Base-by-base conservation (phyloP, 2,329 filamentous ascomycete genomes). In the Clarireedia homoeocarpa region DNA sequence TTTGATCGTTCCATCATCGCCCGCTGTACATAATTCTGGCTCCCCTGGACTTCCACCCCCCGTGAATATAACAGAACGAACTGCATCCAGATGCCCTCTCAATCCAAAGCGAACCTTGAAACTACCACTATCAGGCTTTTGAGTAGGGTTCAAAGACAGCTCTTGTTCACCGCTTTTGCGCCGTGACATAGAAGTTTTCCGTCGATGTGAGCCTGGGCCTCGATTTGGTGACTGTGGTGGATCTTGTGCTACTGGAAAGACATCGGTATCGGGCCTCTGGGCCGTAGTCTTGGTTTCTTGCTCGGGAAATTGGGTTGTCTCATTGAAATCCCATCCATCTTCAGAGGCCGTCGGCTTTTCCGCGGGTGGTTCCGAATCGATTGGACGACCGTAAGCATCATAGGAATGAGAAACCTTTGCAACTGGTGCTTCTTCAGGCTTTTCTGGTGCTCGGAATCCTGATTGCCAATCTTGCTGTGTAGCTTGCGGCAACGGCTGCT, bases 81-180 rank as follows among this genome's bases (percentile, higher is more conserved):
- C 90, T 2, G 95, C 91, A 69, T 97, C 91, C 2, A 99, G 79
- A 70, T 99, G 94, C 1, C 94, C 94, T 51, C 92, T 82, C 4
- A 99, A 78, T 4, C 91, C 92, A 68, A 96, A 97, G 51, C 91
- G 84, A 57, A 97, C 86, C 71, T 95, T 96, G 75, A 99, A 97
- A 63, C 81, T 90, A 15, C 84, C 81, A 26, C 77, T 81, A 59
- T 96, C 91, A 1, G 77, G 72, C 67, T 85, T 88, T 55, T 83
- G 77, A 2, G 73, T 71, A n/a, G 71, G 66, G 51, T 76, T 77
- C 30, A 82, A 65, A 0, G 78, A 77, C 39, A 84, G 68, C 40
- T 85, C 82, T 46, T 83, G 77, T 20, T 96, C 91, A 6, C 82
- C 76, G 59, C 84, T 88, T 61, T 84, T 79, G 63, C 88, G 79